Base-by-base conservation (phyloP, 805 yeast genomes). In the Debaryomyces tyrocola region DNA sequence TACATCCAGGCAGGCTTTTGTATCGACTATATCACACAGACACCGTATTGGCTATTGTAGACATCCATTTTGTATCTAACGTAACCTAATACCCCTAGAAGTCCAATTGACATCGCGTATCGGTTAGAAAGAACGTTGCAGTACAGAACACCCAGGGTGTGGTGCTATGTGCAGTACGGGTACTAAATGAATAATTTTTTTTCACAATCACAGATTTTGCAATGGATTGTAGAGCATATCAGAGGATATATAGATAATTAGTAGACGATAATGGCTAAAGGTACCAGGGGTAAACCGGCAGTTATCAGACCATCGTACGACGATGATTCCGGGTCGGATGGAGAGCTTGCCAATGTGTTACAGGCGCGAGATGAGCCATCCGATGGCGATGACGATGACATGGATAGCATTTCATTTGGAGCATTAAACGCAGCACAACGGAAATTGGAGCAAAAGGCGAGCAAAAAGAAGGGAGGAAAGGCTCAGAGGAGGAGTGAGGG, bases 401-500 rank as follows among this genome's bases (percentile, higher is more conserved):
- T 79, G 47, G 67, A 70, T 8, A 71, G 78, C 4, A 52, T 83
- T n/a, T 82, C 89, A 6, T 84, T 85, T 69, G 88, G 85, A 1
- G 77, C 87, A 4, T 64, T 85, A 48, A 80, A 78, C 56, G 63
- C 74, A 6, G 88, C 89, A 3, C 87, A 83, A 55, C 73, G 67
- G 41, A 70, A 79, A 54, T 59, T 79, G 37, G 66, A 66, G 37
- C 41, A 44, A 33, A 20, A n/a, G 11, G 33, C 41, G 34, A 40
- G 44, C 45, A 36, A 28, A 43, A 28, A n/a, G n/a, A 33, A 42
- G 31, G 36, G 43, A 37, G 48, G 39, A 24, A 50, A 12, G 58
- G 53, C 9, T 54, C 46, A 41, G 58, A 52, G 39, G 58, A 17
- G 18, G 18, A 50, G 49, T 38, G 62, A 60, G 17, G 37, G 48